These are phyloP conservation scores for Suillus tomentosus DNA, from an alignment of 768 basidiomycete genomes.

Conservation along the genomic window DNA sequence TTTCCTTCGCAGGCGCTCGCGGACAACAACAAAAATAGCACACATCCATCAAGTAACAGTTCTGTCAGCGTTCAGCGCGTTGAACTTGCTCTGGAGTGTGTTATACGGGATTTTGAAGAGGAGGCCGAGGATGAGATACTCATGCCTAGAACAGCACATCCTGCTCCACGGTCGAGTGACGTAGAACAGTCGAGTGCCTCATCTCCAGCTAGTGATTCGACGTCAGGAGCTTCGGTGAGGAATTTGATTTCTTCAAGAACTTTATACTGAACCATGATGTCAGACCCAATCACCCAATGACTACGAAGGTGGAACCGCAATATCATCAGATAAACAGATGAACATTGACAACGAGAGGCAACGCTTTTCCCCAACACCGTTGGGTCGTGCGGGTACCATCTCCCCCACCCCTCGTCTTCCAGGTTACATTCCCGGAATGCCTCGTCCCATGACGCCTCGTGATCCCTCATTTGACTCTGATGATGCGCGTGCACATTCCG, in stretches of 20 bases:
- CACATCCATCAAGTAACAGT: constrained; percentile 43
- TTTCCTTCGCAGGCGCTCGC: constrained; percentile 20
- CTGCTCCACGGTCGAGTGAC: constrained; percentile 42
- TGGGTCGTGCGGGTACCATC: constrained; percentile 48
- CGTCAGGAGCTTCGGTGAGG: constrained; percentile 28
- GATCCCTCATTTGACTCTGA: constrained; percentile 66
- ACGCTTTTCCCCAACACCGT: constrained; percentile 63
- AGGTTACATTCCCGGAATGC: constrained; percentile 90
- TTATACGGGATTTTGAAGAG: constrained; percentile 75
- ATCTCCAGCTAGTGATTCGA: constrained; percentile 23
- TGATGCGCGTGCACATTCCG: constrained; percentile 68
- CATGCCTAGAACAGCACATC: constrained; percentile 61
- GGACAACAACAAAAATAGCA: constrained; percentile 16
- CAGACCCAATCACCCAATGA: constrained; percentile 39
- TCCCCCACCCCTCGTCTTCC: constrained; percentile 61
- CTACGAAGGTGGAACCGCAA: constrained; percentile 68
- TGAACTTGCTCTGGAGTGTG: constrained; percentile 74
- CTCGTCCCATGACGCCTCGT: constrained; percentile 87
- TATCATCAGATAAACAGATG: constrained; percentile 62
- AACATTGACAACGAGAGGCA: constrained; percentile 49
- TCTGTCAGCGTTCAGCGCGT: constrained; percentile 54
- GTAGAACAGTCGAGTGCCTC: constrained; percentile 25
- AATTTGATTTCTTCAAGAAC: constrained; percentile 12
- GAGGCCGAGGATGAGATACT: constrained; percentile 78
- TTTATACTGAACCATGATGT: constrained; percentile 21